Evolutionary conservation across 192 early-diverging fungal genomes (phyloP).

Genomic region (Lunasporangiospora selenospora): DNA sequence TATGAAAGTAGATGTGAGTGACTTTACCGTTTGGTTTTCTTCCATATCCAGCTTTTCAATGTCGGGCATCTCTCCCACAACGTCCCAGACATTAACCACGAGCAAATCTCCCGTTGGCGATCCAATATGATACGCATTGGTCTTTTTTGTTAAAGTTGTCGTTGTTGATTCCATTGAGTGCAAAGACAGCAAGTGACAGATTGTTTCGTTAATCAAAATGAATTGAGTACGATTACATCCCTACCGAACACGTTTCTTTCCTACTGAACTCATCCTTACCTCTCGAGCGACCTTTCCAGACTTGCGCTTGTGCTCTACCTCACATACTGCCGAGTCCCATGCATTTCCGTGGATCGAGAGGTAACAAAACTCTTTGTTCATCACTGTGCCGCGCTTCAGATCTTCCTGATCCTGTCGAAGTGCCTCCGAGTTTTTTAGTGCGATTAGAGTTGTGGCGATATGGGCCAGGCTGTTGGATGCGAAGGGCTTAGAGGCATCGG

Average conservation of each 20-base stretch:
- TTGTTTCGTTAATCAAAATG: not conserved
- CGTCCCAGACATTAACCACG: conserved; percentile 29
- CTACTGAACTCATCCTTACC: too few species aligned
- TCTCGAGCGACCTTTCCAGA: conserved; percentile 50
- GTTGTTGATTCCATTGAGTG: too few species aligned
- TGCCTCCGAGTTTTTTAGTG: conserved; percentile 39
- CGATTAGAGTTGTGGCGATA: conserved; percentile 43
- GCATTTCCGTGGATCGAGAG: conserved; percentile 32
- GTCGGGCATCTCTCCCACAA: conserved; percentile 42
- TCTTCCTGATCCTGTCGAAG: conserved; percentile 34
- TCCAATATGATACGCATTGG: conserved; percentile 40
- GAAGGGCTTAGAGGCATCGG: conserved; percentile 27
- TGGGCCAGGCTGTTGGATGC: conserved; percentile 39
- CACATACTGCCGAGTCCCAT: conserved; percentile 43
- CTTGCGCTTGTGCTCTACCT: conserved; percentile 48
- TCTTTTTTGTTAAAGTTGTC: conserved; percentile 3
- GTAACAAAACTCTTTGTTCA: conserved; percentile 27
- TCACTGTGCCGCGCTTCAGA: not conserved
- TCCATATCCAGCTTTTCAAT: conserved; percentile 38
- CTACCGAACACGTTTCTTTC: too few species aligned
- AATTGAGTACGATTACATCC: too few species aligned
- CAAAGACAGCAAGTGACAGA: not conserved
- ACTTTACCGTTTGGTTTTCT: conserved; percentile 29
- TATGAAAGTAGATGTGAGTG: not conserved
- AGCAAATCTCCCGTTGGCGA: conserved; percentile 25